Base-by-base conservation (phyloP, 306 rosid species). In the Dryas octopetala region DNA sequence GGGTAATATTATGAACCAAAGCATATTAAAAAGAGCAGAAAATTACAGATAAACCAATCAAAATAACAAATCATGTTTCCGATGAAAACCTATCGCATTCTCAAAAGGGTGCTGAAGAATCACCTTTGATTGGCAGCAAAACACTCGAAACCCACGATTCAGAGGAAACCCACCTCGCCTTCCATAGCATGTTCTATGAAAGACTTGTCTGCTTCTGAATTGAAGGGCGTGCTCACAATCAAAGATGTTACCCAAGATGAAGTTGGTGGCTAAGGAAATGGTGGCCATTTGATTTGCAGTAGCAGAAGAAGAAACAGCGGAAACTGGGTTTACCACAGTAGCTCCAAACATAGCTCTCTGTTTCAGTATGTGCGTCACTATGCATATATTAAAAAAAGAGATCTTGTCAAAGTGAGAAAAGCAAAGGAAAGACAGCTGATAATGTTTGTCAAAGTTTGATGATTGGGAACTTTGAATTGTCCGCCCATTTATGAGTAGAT, bases 121-220 rank as follows among this genome's bases (percentile, higher is more conserved):
- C 48, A 88, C 96, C 92, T 83, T 80, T 53, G 86, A 75, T 78
- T 83, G 84, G 83, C 85, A 84, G 83, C 85, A 86, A 83, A 71
- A 86, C 45, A 85, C 81, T 43, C 79, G 89, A 61, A 68, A 73
- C 45, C 54, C 82, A 60, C 76, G 82, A 60, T 47, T 66, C 38
- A 50, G 52, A 49, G 79, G 48, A 71, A 71, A 73, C 9, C 78
- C 67, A 71, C 38, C 44, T 73, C 78, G 57, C 54, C 62, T 73
- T 65, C 47, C 68, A 60, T 66, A 51, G 59, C 75, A 63, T 9
- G 71, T 78, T 38, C 13, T 59, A 19, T 2, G 71, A 40, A 79
- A 54, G 46, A 79, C 10, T 23, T 52, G 38, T 76, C 23, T 73
- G 38, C 41, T 75, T 43, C 68, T 46, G 82, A 65, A 81, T 12